phyloP scores from a whole-genome alignment of 164 flowering plant genomes.

The Liquidambar formosana region DNA sequence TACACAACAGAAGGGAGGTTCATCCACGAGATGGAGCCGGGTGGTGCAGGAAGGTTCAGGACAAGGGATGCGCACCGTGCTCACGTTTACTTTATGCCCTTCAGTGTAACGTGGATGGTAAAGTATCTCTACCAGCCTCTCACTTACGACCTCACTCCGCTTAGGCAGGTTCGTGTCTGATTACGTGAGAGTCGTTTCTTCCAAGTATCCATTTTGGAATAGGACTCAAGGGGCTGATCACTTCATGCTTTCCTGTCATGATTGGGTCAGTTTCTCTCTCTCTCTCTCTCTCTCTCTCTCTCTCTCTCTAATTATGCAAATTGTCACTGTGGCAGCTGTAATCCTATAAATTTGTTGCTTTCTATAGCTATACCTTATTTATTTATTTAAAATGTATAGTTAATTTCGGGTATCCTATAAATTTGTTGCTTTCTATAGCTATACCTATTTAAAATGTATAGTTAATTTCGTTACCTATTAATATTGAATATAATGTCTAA shows the following conservation, averaged over 20 bases:
- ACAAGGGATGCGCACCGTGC: slow-evolving; percentile 41
- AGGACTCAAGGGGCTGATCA: slow-evolving; percentile 73
- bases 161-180: slow-evolving; percentile 42
- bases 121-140: slow-evolving; percentile 44
- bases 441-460: too few species aligned
- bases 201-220: slow-evolving; percentile 78
- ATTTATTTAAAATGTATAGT: too few species aligned
- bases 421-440: too few species aligned
- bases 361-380: too few species aligned
- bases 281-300: background rate
- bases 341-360: too few species aligned
- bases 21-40: slow-evolving; percentile 62
- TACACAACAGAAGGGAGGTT: slow-evolving; percentile 74
- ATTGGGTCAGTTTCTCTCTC: slow-evolving; percentile 56
- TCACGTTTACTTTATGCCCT: slow-evolving; percentile 64
- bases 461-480: too few species aligned
- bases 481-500: too few species aligned
- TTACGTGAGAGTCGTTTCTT: slow-evolving; percentile 55
- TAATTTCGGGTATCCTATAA: too few species aligned
- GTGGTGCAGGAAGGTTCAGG: slow-evolving; percentile 31
- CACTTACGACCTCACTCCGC: slow-evolving; percentile 28
- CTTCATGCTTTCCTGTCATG: slow-evolving; percentile 88
- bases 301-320: too few species aligned
- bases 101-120: slow-evolving; percentile 65
- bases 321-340: too few species aligned